Percentiles rank a stretch among this genome's conserved stretches.
Conservation (phyloP, 2,329 filamentous ascomycete genomes). For the Neofusicoccum sp. region DNA sequence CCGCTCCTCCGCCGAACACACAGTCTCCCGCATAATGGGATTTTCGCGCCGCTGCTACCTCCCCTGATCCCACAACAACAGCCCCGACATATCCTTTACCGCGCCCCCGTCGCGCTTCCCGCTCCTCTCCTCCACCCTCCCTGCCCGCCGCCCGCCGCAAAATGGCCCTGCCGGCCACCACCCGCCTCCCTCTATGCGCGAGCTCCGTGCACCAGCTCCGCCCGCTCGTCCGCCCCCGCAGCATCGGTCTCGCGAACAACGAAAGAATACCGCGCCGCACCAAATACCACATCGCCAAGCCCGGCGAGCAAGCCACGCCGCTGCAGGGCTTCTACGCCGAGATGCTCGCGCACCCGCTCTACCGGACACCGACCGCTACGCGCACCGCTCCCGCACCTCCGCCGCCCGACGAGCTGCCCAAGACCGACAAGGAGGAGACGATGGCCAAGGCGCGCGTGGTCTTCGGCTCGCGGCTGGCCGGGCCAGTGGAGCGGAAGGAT, state of each 20-base stretch:
- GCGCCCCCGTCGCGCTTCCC: neutral
- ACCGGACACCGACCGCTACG: slow-evolving; percentile 21
- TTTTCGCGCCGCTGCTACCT: neutral
- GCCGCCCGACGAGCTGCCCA: slow-evolving; percentile 38
- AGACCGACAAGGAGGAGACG: slow-evolving; percentile 53
- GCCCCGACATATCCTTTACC: neutral
- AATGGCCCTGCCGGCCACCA: neutral
- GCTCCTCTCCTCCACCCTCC: neutral
- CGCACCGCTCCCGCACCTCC: slow-evolving; percentile 32
- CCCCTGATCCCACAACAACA: too few relatives aligned
- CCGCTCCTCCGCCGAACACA: neutral
- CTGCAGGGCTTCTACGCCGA: slow-evolving; percentile 41
- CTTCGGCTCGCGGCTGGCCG: slow-evolving; percentile 77
- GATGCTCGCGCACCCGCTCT: slow-evolving; percentile 32
- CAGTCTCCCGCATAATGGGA: neutral
- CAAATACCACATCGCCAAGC: slow-evolving; percentile 33
- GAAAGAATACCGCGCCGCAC: slow-evolving; percentile 35
- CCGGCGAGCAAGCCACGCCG: slow-evolving; percentile 38
- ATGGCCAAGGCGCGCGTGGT: slow-evolving; percentile 64
- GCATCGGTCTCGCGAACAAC: slow-evolving; percentile 32
- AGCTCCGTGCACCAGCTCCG: slow-evolving; percentile 18
- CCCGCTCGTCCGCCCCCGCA: slow-evolving; percentile 5
- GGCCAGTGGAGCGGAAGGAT: slow-evolving; percentile 66
- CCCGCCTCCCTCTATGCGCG: neutral
- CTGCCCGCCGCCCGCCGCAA: too few relatives aligned